Evolutionary conservation across 208 protist genomes (phyloP).

Genomic region (Acanthamoeba healyi): DNA sequence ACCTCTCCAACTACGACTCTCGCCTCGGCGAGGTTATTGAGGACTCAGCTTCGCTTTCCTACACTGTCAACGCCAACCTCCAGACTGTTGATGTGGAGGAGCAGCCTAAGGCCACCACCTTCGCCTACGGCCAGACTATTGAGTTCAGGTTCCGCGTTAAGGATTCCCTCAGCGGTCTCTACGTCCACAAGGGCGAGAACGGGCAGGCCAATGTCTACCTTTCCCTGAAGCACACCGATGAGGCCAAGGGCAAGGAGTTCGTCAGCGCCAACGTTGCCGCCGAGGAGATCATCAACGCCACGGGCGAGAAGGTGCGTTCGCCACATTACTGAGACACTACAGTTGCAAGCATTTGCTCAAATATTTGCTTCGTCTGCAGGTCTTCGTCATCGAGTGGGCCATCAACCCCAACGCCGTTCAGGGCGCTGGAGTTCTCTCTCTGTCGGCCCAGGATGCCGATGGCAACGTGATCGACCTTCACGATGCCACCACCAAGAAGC

Average conservation of each 20-base stretch:
- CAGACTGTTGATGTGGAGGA: slow-evolving; percentile 20
- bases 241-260: slow-evolving; percentile 5
- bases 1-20: slow-evolving; percentile 59
- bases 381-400: slow-evolving; percentile 58
- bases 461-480: slow-evolving; percentile 27
- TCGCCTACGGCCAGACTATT: slow-evolving; percentile 59
- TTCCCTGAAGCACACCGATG: slow-evolving; percentile 53
- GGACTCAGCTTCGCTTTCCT: slow-evolving; percentile 54
- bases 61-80: slow-evolving; percentile 31
- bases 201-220: slow-evolving; percentile 65
- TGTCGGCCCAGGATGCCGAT: slow-evolving; percentile 54
- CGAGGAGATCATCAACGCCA: background rate
- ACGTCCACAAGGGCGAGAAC: slow-evolving; percentile 6
- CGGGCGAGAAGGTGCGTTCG: background rate
- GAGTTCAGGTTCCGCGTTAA: slow-evolving; percentile 68
- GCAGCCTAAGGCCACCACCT: background rate
- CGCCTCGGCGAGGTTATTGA: slow-evolving; percentile 46
- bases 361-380: background rate
- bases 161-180: slow-evolving; percentile 29
- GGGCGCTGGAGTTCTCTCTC: slow-evolving; percentile 1
- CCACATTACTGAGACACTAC: background rate
- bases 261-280: slow-evolving; percentile 29
- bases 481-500: slow-evolving; percentile 11
- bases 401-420: slow-evolving; percentile 76
- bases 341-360: background rate